A percentile compares a stretch with the other conserved stretches of the same genome.
These are phyloP conservation scores for Sclerotinia subarctica DNA, from an alignment of 2,329 filamentous ascomycete genomes.

Conservation along the genomic window DNA sequence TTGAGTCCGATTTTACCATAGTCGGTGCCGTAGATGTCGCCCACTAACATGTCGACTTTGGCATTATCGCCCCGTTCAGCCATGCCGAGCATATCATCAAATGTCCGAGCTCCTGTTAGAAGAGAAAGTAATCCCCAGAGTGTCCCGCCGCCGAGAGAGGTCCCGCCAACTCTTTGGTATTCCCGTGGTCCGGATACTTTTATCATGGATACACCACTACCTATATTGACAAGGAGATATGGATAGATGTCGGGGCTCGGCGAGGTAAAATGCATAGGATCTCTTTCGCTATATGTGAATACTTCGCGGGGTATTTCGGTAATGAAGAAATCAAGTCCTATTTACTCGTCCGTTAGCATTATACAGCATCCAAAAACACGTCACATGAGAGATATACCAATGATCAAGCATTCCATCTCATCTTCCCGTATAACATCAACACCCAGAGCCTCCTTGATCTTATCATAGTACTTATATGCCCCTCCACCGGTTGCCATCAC, in stretches of 20 bases:
- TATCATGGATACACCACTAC: slow-evolving; percentile 93
- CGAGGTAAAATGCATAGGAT: slow-evolving; percentile 85
- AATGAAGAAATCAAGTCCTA: slow-evolving; percentile 97
- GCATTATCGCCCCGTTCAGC: slow-evolving; percentile 89
- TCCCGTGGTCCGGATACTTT: slow-evolving; percentile 88
- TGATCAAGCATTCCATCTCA: slow-evolving; percentile 98
- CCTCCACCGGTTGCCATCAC: slow-evolving; percentile 96
- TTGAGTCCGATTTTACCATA: slow-evolving; percentile 97
- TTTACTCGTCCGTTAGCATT: background rate
- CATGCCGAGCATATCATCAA: slow-evolving; percentile 94
- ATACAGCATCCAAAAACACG: background rate
- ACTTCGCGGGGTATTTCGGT: slow-evolving; percentile 96
- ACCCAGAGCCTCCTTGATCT: slow-evolving; percentile 75
- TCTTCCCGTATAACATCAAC: slow-evolving; percentile 90
- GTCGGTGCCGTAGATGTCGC: slow-evolving; percentile 94
- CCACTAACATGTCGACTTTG: slow-evolving; percentile 92
- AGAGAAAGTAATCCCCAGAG: slow-evolving; percentile 93
- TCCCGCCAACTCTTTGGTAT: slow-evolving; percentile 89
- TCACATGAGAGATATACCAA: slow-evolving; percentile 56
- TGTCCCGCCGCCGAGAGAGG: slow-evolving; percentile 92
- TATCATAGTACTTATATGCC: slow-evolving; percentile 95
- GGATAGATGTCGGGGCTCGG: slow-evolving; percentile 83
- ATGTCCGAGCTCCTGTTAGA: slow-evolving; percentile 88
- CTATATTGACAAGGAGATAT: slow-evolving; percentile 97
- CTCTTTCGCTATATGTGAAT: slow-evolving; percentile 89